Percentiles rank a stretch among this genome's conserved stretches.
phyloP scores from a whole-genome alignment of 345 rosid genomes.

The Noccaea caerulescens region DNA sequence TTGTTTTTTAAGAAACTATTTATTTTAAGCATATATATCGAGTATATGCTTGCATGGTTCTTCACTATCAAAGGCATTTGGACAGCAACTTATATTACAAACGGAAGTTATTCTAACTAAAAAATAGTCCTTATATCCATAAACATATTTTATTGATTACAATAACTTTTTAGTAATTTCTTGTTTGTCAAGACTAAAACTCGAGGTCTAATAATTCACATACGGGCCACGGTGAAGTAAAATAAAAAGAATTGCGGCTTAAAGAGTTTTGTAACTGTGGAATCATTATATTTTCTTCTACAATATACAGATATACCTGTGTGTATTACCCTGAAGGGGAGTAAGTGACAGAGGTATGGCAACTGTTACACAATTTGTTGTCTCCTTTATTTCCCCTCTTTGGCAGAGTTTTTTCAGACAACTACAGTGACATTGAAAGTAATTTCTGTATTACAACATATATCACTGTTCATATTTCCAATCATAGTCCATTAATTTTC shows the following conservation, averaged over 20 bases:
- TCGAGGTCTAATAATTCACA: not conserved
- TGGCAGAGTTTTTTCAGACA: constrained; percentile 21
- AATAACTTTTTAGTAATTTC: not conserved
- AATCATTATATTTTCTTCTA: not conserved
- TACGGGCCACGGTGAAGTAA: constrained; percentile 22
- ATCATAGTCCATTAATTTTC: constrained; percentile 12
- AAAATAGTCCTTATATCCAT: too few relatives aligned
- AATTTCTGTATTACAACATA: constrained; percentile 2
- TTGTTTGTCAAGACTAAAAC: not conserved
- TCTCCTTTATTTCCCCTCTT: constrained; percentile 3
- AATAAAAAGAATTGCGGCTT: constrained; percentile 25
- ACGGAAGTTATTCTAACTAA: too few relatives aligned
- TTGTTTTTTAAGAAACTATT: too few relatives aligned
- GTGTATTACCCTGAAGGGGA: not conserved
- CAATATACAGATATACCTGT: not conserved
- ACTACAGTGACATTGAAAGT: constrained; percentile 21
- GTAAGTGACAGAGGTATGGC: constrained; percentile 42
- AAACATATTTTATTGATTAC: not conserved
- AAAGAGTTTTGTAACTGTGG: not conserved
- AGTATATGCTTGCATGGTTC: too few relatives aligned
- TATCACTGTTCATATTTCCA: not conserved
- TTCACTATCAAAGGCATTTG: too few relatives aligned
- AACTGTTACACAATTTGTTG: constrained; percentile 31
- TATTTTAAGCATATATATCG: too few relatives aligned
- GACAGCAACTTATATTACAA: too few relatives aligned